Conservation (phyloP, 192 early-diverging fungal species). For the Backusella tarrabulga region DNA sequence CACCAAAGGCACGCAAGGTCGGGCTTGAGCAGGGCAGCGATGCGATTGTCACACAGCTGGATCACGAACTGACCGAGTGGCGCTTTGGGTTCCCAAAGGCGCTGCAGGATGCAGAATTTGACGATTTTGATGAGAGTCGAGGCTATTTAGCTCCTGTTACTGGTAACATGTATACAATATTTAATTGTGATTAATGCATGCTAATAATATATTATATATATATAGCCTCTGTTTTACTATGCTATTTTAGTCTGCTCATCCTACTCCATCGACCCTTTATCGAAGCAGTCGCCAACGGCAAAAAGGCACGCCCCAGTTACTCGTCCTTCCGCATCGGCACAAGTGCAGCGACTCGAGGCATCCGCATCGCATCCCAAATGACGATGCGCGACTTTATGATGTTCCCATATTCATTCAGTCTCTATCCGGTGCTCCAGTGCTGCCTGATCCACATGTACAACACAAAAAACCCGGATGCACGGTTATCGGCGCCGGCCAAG, state of each 20-base stretch:
- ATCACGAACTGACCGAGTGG: slow-evolving; percentile 39
- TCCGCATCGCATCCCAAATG: slow-evolving; percentile 24
- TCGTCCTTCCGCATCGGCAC: slow-evolving; percentile 34
- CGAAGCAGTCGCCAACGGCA: slow-evolving; percentile 11
- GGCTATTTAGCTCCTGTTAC: slow-evolving; percentile 26
- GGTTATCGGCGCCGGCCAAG: slow-evolving; percentile 26
- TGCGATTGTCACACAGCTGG: slow-evolving; percentile 30
- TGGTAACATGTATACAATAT: neutral
- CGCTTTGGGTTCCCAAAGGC: slow-evolving; percentile 34
- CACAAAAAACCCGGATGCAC: slow-evolving; percentile 27
- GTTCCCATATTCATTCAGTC: slow-evolving; percentile 36
- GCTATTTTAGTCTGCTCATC: slow-evolving; percentile 36
- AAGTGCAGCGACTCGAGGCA: slow-evolving; percentile 32
- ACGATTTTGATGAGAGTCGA: slow-evolving; percentile 25
- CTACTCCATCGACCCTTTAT: slow-evolving; percentile 42
- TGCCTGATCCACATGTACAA: slow-evolving; percentile 37
- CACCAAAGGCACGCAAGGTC: slow-evolving; percentile 28
- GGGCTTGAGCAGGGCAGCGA: slow-evolving; percentile 34
- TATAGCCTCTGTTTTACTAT: slow-evolving; percentile 28
- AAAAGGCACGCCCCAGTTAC: slow-evolving; percentile 23
- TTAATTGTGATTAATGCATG: too few relatives aligned
- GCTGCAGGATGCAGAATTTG: slow-evolving; percentile 20
- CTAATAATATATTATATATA: neutral
- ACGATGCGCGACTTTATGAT: slow-evolving; percentile 27
- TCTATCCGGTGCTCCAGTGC: slow-evolving; percentile 31